Evolutionary conservation across 495 filamentous ascomycete genomes (phyloP), one percentile per base, ranked within the genome.

Genomic region (Rhypophila decipiens): DNA sequence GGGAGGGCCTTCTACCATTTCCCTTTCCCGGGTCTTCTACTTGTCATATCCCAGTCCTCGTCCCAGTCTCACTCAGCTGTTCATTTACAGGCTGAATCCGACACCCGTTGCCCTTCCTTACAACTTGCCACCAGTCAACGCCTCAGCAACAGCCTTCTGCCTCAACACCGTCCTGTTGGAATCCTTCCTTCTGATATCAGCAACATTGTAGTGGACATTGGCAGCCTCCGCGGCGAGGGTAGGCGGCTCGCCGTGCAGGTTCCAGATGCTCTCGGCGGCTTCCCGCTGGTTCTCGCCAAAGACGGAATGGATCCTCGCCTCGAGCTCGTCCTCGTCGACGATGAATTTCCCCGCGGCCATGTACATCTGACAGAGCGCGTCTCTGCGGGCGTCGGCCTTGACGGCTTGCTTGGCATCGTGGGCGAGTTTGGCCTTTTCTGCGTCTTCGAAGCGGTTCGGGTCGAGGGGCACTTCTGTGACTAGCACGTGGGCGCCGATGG

Each of bases 121-220:
- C 49, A 75, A 55, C 61, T 69, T 75, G 42, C 71, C 68, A 24
- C 71, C 72, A n/a, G 70, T 73, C 47, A 75, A 51, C 57, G 69
- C 71, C 57, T 75, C 72, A 4, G 72, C 68, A 7, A 73, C 65
- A 24, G 44, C 52, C 60, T 67, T 70, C 53, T 73, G 71, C 40
- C 71, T 52, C 51, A 56, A 48, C 2, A 55, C 44, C 8, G 68
- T 67, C n/a, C 46, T 53, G 56, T 9, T 45, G 36, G n/a, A 72
- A 49, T 31, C n/a, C n/a, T n/a, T n/a, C n/a, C n/a, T n/a, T n/a
- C n/a, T n/a, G n/a, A n/a, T n/a, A n/a, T n/a, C n/a, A n/a, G n/a
- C n/a, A n/a, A n/a, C n/a, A n/a, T n/a, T n/a, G n/a, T n/a, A n/a
- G n/a, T n/a, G n/a, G n/a, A n/a, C n/a, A n/a, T n/a, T n/a, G n/a